Evolutionary conservation across 371 early-diverging fungal genomes (phyloP).

Genomic region (Blyttiomyces sp.): DNA sequence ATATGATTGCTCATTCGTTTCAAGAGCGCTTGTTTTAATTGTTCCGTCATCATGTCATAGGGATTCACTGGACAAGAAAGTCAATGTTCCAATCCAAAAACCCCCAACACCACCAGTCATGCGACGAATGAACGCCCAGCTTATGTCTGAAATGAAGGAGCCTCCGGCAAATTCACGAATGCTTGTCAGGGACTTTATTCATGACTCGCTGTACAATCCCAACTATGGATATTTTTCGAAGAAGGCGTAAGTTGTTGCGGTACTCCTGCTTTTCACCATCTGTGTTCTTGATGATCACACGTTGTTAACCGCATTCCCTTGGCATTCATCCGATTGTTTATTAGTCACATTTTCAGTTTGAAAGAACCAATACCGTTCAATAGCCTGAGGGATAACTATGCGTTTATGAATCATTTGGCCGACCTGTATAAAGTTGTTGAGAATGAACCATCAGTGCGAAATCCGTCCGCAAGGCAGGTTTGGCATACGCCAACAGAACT

Average conservation of each 20-base stretch:
- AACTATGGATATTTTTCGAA: constrained; percentile 95
- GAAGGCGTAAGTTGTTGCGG: constrained; percentile 89
- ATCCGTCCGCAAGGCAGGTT: constrained; percentile 69
- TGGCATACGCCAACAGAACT: constrained; percentile 98
- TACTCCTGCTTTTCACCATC: no score
- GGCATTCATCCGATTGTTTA: constrained; percentile 24
- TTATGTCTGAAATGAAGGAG: neutral
- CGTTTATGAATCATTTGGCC: constrained; percentile 75
- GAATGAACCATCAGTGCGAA: constrained; percentile 42
- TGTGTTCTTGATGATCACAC: no score
- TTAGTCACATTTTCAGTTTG: constrained; percentile 30
- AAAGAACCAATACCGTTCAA: constrained; percentile 51
- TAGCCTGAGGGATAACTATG: constrained; percentile 70
- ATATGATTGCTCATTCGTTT: no score
- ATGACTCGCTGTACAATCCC: constrained; percentile 94
- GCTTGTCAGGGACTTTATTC: constrained; percentile 79
- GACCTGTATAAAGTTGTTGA: constrained; percentile 70
- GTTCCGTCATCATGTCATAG: no score
- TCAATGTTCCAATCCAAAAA: no score
- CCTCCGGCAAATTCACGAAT: constrained; percentile 17
- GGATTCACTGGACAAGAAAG: no score
- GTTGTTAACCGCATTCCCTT: neutral
- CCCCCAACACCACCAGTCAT: neutral
- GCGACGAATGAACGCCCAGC: neutral
- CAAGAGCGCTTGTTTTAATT: no score